phyloP scores from a whole-genome alignment of 148 eudicot species.

The Nyssa sinensis region DNA sequence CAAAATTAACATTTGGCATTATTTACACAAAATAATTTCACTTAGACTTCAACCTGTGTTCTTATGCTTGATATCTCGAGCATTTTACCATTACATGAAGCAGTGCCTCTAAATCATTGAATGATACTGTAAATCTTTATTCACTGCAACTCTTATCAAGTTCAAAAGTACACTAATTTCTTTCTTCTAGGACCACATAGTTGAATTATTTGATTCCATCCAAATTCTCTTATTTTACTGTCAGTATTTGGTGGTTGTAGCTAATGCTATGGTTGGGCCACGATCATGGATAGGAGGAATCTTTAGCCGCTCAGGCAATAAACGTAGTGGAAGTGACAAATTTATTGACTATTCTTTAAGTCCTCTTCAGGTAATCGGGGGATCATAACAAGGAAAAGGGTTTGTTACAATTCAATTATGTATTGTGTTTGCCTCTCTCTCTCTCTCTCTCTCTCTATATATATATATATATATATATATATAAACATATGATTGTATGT shows the following conservation, averaged over 20 bases:
- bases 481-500: neutral
- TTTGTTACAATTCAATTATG: neutral
- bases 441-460: neutral
- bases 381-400: neutral
- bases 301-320: conserved; percentile 63
- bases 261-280: conserved; percentile 95
- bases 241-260: conserved; percentile 45
- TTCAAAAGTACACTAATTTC: neutral
- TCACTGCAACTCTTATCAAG: too few species aligned
- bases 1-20: too few species aligned
- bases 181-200: neutral
- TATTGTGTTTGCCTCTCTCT: neutral
- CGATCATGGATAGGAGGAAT: conserved; percentile 91
- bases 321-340: conserved; percentile 51
- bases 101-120: too few species aligned
- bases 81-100: too few species aligned
- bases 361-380: conserved; percentile 57
- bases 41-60: too few species aligned
- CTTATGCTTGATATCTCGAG: too few species aligned
- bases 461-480: neutral
- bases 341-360: conserved; percentile 40
- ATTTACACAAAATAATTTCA: too few species aligned
- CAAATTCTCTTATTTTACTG: conserved; percentile 15
- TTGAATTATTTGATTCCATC: neutral
- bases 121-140: too few species aligned